Base-by-base conservation (phyloP, 1,284 basidiomycete genomes). In the Ustilago bromivora region DNA sequence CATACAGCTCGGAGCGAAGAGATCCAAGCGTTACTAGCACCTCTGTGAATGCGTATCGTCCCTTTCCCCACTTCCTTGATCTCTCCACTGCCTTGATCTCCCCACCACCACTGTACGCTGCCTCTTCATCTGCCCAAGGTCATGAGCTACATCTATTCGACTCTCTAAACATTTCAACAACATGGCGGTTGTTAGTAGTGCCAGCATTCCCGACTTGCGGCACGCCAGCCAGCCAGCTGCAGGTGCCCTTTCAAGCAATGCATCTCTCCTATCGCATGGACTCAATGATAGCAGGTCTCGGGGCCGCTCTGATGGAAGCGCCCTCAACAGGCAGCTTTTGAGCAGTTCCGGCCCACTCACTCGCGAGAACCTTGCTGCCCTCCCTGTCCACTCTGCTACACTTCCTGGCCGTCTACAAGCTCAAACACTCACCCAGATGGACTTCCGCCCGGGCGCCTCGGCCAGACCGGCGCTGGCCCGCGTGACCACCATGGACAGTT, bases 111-210 rank as follows among this genome's bases (percentile, higher is more conserved):
- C 13, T 43, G 8, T 38, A 5, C 57, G 36, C 4, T 23, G 13
- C 28, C 12, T 19, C 46, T 31, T 3, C n/a, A 51, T 36, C 19
- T 23, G 41, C 62, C 43, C 23, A 7, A 13, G 46, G 46, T 36
- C 55, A 73, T 65, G 65, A 56, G 15, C 57, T 35, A 12, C 61
- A 49, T 41, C 53, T 47, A 38, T 19, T 36, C 57, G 28, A 35
- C 23, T 5, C 8, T 51, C 40, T 72, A 54, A 64, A 43, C n/a
- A 57, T 51, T 23, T 54, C 61, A 34, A 61, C 43, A 61, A 32
- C 46, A 73, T 73, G 71, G 71, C 70, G 35, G 57, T 72, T 46
- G 65, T 73, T 19, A 63, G 53, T 49, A 61, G 55, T 52, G 65
- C 55, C 19, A 58, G 65, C 5, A 38, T 57, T 7, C 31, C 71